phyloP scores from a whole-genome alignment of 305 asterid species.

The Fraxinus baroniana region DNA sequence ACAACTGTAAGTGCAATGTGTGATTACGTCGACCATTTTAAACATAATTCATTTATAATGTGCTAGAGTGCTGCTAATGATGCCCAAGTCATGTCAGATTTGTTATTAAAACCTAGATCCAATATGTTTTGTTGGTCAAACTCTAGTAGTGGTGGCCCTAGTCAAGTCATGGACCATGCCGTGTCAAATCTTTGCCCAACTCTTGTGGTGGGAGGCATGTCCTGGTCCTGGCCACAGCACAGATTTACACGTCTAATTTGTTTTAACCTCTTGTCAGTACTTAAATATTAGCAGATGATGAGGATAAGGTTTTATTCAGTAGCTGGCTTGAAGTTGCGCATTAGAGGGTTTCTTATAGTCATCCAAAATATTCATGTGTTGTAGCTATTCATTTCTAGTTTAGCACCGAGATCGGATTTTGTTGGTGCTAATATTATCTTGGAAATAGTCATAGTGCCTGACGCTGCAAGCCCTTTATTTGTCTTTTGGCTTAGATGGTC shows the following conservation, averaged over 20 bases:
- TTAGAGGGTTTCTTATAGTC: background rate
- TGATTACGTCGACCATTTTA: background rate
- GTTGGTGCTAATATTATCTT: background rate
- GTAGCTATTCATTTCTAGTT: background rate
- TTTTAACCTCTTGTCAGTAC: background rate
- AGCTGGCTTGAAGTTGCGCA: background rate
- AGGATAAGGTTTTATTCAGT: background rate
- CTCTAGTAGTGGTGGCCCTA: background rate
- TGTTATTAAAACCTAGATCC: background rate
- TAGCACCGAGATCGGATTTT: background rate
- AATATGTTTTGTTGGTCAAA: background rate
- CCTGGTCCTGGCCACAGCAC: background rate
- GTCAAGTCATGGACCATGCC: background rate
- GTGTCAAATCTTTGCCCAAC: background rate
- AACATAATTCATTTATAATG: background rate
- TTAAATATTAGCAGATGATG: background rate
- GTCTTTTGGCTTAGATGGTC: background rate
- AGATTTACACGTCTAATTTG: background rate
- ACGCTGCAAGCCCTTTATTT: background rate
- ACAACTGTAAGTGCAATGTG: conserved; percentile 60
- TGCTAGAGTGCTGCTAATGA: background rate
- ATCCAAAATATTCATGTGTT: background rate
- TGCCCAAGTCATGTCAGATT: background rate
- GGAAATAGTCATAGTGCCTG: background rate
- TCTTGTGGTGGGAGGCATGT: background rate